These are phyloP conservation scores for Aspergillus ochraceoroseus DNA, from an alignment of 2,329 filamentous ascomycete genomes.

Conservation along the genomic window DNA sequence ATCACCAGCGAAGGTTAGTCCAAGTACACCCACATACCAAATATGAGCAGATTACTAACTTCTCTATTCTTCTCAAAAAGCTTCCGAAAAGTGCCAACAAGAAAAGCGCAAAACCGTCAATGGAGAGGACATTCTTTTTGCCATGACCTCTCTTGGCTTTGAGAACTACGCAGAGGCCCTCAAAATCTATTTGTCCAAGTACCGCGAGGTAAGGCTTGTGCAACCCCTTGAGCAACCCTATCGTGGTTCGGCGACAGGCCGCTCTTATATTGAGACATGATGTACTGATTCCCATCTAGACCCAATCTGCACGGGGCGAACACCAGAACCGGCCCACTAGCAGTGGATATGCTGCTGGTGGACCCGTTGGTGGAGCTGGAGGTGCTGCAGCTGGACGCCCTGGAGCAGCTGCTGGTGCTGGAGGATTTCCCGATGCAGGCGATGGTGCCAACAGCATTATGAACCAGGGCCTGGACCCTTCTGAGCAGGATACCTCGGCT, in stretches of 20 bases:
- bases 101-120: conserved; percentile 99
- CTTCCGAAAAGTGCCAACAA: conserved; percentile 98
- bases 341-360: conserved; percentile 44
- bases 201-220: conserved; percentile 77
- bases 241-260: conserved; percentile 29
- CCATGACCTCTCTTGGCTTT: conserved; percentile 97
- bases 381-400: conserved; percentile 30
- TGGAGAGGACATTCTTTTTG: conserved; percentile 96
- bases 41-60: neutral
- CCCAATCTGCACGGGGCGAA: conserved; percentile 69
- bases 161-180: conserved; percentile 98
- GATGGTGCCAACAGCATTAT: conserved; percentile 45
- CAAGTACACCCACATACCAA: neutral
- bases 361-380: conserved; percentile 35
- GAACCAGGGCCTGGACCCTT: conserved; percentile 42
- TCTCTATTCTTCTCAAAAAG: conserved; percentile 39
- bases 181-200: conserved; percentile 96
- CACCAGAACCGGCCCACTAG: conserved; percentile 56
- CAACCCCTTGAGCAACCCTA: conserved; percentile 17
- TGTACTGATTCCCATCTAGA: conserved; percentile 52
- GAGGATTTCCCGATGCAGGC: conserved; percentile 37
- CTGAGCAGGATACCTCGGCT: conserved; percentile 43
- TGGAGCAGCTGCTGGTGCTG: conserved; percentile 29
- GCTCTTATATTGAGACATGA: conserved; percentile 1
- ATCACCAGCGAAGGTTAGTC: conserved; percentile 94